Base-by-base conservation (phyloP, 202 grass and related monocot species). In the Saccharum hybrid region DNA sequence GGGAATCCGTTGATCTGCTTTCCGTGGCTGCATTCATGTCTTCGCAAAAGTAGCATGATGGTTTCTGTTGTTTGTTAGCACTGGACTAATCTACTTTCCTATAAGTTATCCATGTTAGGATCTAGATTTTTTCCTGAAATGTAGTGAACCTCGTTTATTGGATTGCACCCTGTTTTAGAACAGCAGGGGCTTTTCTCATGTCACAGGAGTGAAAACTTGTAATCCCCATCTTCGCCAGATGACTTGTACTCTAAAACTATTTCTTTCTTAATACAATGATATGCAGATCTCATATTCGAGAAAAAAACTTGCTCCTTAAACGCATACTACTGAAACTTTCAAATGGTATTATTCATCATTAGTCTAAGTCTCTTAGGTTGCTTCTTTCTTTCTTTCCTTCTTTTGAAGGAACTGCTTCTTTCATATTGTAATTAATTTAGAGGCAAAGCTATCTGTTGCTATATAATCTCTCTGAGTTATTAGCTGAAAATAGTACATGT, bases 111-210 rank as follows among this genome's bases (percentile, higher is more conserved):
- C 12, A n/a, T 40, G n/a, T 71, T 65, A 28, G 56, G 23, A 12
- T 73, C 12, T 66, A 28, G 31, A 49, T 72, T 54, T 49, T 52
- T 67, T 72, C 41, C 62, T 84, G 69, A 42, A 42, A 46, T 69
- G 59, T 15, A 38, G 7, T 33, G 40, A 56, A 28, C 22, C 14
- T 48, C 10, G 4, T 61, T 74, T 68, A 0, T 75, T 75, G 14
- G 46, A 37, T 54, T 67, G 48, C 60, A 7, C 14, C 28, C 13
- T 34, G 7, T 45, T 56, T 56, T 56, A 13, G 51, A 81, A 40
- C 69, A 63, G 4, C n/a, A 63, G 7, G 14, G 46, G 23, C 0
- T 59, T 78, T 66, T 68, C 46, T 57, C 30, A 68, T 52, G 16
- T 10, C 18, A 22, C 66, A 37, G 30, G 49, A 33, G 7, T 1